A percentile compares a stretch with the other conserved stretches of the same genome.
These are phyloP conservation scores for Coprinellus micaceus DNA, from an alignment of 768 basidiomycete genomes.

Conservation along the genomic window DNA sequence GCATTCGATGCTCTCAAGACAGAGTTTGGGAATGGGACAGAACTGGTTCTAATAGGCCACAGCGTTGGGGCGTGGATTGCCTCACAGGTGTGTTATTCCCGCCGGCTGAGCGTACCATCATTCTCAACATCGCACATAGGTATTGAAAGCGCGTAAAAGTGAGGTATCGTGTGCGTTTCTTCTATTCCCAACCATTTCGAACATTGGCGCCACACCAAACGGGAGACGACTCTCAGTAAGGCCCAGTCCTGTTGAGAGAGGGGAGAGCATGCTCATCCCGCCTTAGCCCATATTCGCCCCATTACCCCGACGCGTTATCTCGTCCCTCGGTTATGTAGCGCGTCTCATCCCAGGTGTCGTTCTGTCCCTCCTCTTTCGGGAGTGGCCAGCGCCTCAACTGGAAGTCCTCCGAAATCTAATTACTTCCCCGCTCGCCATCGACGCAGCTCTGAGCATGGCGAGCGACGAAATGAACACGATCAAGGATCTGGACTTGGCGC, in stretches of 20 bases:
- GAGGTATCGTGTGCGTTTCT: slow-evolving; percentile 46
- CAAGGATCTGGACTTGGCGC: slow-evolving; percentile 42
- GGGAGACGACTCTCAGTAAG: slow-evolving; percentile 57
- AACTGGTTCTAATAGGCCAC: slow-evolving; percentile 55
- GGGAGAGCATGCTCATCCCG: background rate
- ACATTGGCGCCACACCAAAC: slow-evolving; percentile 64
- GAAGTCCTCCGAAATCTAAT: slow-evolving; percentile 47
- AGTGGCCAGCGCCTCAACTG: slow-evolving; percentile 48
- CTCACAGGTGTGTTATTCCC: slow-evolving; percentile 41
- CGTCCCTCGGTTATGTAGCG: slow-evolving; percentile 42
- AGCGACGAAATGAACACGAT: slow-evolving; percentile 67
- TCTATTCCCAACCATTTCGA: slow-evolving; percentile 66
- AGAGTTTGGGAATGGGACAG: slow-evolving; percentile 29
- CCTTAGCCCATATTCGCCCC: slow-evolving; percentile 48
- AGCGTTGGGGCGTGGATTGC: slow-evolving; percentile 73
- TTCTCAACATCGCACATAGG: slow-evolving; percentile 27
- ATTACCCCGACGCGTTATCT: slow-evolving; percentile 37
- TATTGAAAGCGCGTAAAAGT: slow-evolving; percentile 44
- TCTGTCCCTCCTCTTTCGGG: slow-evolving; percentile 42
- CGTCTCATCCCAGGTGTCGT: slow-evolving; percentile 35
- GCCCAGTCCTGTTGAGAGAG: slow-evolving; percentile 6
- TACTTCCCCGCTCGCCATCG: slow-evolving; percentile 46
- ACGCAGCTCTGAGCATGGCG: slow-evolving; percentile 57
- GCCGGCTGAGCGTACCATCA: background rate
- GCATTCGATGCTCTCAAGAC: slow-evolving; percentile 43